Conservation (phyloP, 768 basidiomycete genomes). For the Panaeolus papilionaceus region DNA sequence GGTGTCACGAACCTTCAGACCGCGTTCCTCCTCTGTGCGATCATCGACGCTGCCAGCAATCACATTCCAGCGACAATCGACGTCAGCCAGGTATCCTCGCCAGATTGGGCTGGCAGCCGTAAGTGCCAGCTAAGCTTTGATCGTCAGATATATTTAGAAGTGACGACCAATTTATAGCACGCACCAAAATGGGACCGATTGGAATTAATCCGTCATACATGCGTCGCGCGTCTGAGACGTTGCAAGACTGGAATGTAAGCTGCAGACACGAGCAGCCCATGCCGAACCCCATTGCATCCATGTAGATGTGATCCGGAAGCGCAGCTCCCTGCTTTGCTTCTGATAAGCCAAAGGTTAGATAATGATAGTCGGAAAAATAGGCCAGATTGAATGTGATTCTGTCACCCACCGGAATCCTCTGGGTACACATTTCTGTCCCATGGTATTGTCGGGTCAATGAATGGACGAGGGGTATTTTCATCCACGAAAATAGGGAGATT, state of each 20-base stretch:
- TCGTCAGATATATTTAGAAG: conserved; percentile 13
- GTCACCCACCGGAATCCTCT: conserved; percentile 77
- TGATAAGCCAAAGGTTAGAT: conserved; percentile 32
- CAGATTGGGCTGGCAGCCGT: conserved; percentile 95
- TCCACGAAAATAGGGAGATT: conserved; percentile 95
- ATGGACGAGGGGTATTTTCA: conserved; percentile 83
- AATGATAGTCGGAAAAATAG: conserved; percentile 1
- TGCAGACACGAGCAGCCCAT: conserved; percentile 99
- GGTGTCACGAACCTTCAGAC: conserved; percentile 63
- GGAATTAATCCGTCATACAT: conserved; percentile 98
- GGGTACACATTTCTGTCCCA: conserved; percentile 84
- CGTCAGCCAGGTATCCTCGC: conserved; percentile 94
- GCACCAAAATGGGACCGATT: conserved; percentile 92
- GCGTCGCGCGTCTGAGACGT: conserved; percentile 87
- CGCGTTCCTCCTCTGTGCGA: conserved; percentile 94
- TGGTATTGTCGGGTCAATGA: conserved; percentile 92
- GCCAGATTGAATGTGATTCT: not conserved
- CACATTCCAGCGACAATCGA: conserved; percentile 99
- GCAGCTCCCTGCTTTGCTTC: conserved; percentile 94
- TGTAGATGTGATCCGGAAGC: conserved; percentile 88
- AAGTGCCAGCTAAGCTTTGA: conserved; percentile 74
- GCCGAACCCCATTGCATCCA: conserved; percentile 99
- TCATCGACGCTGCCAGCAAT: conserved; percentile 99
- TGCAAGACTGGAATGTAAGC: conserved; percentile 96
- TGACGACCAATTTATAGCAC: conserved; percentile 28